Percentiles rank a stretch among this genome's conserved stretches.
phyloP scores from a whole-genome alignment of 192 early-diverging fungal species.

The Diversispora epigaea region DNA sequence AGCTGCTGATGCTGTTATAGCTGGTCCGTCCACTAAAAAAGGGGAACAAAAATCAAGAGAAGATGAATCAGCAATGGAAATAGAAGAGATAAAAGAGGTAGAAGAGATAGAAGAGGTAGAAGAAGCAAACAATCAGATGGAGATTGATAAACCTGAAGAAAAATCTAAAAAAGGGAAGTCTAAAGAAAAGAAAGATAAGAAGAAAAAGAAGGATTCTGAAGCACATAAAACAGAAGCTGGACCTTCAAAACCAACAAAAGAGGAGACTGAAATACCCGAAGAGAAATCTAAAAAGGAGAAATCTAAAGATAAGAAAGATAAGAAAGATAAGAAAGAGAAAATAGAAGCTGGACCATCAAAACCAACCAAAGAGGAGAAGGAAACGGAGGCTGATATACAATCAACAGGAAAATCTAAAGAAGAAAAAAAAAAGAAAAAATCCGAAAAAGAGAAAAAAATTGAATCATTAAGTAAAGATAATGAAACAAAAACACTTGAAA shows the following conservation, averaged over 20 bases:
- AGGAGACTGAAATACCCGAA: neutral
- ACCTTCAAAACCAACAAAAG: neutral
- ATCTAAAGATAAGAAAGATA: neutral
- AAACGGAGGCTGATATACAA: neutral
- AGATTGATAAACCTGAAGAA: neutral
- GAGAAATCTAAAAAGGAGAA: neutral
- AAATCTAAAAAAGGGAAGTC: neutral
- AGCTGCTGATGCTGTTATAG: neutral
- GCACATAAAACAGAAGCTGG: neutral
- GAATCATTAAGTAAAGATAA: too few species aligned
- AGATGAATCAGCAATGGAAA: too few species aligned
- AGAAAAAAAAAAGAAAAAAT: slow-evolving; percentile 3
- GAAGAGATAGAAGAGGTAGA: neutral
- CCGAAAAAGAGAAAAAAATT: neutral
- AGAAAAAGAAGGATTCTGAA: neutral
- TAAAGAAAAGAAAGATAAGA: neutral
- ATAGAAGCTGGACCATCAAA: neutral
- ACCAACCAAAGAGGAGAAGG: neutral
- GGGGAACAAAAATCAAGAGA: neutral
- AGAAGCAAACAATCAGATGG: neutral
- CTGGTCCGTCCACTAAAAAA: neutral
- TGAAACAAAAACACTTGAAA: too few species aligned
- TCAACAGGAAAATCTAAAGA: neutral
- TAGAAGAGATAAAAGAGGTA: neutral
- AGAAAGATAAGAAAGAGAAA: neutral